Base-by-base conservation (phyloP, 352 stramenopile genomes). In the Stephanocyclus meneghinianus region DNA sequence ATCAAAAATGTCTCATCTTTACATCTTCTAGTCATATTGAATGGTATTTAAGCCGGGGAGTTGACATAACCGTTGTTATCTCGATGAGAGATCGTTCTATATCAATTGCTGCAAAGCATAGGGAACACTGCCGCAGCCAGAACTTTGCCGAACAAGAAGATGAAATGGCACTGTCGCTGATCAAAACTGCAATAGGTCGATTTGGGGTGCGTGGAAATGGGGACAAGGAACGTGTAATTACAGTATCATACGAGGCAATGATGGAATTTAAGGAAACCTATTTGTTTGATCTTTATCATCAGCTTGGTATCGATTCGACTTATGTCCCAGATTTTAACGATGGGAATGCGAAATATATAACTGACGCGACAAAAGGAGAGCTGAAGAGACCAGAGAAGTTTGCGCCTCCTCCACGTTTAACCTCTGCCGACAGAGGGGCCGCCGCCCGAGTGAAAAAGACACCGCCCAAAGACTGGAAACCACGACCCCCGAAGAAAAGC, bases 21-120 rank as follows among this genome's bases (percentile, higher is more conserved):
- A 0, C 35, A 40, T 40, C 7, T 9, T 40, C 1, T 4, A 71
- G 51, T 29, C 81, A 88, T 50, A 74, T 88, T 64, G 37, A 86
- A 64, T 84, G 80, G 71, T 86, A 88, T 53, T 71, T 76, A 21
- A 21, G 44, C 13, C 65, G 72, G 42, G 81, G 81, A 13, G 71
- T 88, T 21, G 78, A 88, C 53, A 55, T 77, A 30, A 83, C 61
- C 13, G 74, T 74, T 44, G 50, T 88, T 8, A 29, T 88, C 35
- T 59, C 80, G 11, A 66, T 83, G 44, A 9, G 78, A 62, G 81
- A 88, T 70, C 68, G 50, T 47, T 63, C 69, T 8, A 81, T 84
- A 70, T 81, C 77, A 18, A 26, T 1, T 26, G 18, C 29, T 42
- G 35, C 59, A 40, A 78, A 78, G 44, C 0, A 55, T n/a, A 66